Evolutionary conservation across 2,329 filamentous ascomycete species (phyloP).

Genomic region (Alternaria triticimaculans): DNA sequence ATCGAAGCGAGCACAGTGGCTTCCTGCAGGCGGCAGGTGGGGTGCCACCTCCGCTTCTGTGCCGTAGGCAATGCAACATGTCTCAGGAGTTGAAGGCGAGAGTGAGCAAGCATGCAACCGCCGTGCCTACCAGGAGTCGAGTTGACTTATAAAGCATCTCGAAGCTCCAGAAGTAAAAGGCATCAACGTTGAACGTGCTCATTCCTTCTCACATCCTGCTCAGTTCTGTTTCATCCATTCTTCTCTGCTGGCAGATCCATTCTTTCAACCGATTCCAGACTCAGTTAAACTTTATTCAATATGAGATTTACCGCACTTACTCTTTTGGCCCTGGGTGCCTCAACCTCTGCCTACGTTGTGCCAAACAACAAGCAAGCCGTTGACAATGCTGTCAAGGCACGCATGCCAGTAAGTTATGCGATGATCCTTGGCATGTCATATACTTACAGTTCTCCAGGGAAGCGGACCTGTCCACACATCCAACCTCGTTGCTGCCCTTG

Average conservation of each 20-base stretch:
- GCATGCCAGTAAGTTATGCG: constrained; percentile 30
- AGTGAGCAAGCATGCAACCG: constrained; percentile 11
- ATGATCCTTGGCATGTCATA: not conserved
- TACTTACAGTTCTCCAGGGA: constrained; percentile 26
- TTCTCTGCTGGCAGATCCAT: constrained; percentile 41
- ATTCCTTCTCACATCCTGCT: constrained; percentile 42
- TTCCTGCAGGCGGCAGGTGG: constrained; percentile 5
- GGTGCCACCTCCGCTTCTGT: constrained; percentile 15
- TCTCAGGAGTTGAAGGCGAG: constrained; percentile 21
- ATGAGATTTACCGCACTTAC: constrained; percentile 42
- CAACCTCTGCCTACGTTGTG: constrained; percentile 42
- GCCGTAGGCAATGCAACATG: constrained; percentile 25
- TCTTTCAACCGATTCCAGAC: constrained; percentile 22
- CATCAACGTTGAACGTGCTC: constrained; percentile 43
- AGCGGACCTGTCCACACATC: constrained; percentile 28
- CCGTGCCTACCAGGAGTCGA: constrained; percentile 1
- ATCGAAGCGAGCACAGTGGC: constrained; percentile 3
- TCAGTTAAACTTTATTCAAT: constrained; percentile 24
- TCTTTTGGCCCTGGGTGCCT: constrained; percentile 42
- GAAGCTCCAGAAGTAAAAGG: constrained; percentile 24
- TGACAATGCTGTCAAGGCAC: constrained; percentile 35
- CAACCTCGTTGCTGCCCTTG: constrained; percentile 31
- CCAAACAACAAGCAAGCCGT: constrained; percentile 25
- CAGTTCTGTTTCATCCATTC: constrained; percentile 34
- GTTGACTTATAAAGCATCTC: constrained; percentile 36